Base-by-base conservation (phyloP, 495 filamentous ascomycete species). In the Xylaria acuta region DNA sequence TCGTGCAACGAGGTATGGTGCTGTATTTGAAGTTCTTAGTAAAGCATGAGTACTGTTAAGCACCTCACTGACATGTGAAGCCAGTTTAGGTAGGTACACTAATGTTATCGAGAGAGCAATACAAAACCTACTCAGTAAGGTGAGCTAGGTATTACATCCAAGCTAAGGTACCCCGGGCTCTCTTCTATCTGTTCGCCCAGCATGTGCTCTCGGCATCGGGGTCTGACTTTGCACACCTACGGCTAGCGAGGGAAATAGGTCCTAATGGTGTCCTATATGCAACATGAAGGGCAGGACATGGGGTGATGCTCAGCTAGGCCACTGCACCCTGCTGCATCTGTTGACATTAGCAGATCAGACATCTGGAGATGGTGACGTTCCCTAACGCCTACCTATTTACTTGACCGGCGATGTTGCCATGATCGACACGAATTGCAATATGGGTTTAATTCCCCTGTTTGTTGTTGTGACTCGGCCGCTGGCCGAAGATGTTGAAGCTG, bases 381-480 rank as follows among this genome's bases (percentile, higher is more conserved):
- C n/a, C 7, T 9, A 54, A 54, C 25, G 22, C 12, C n/a, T 64
- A 43, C 14, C 51, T 32, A 27, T 5, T 25, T 30, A 36, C 63
- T 49, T 41, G 22, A 47, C 43, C 12, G 30, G 51, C 9, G 2
- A 49, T 65, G 63, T 65, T 65, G 27, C 20, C 45, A 49, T 66
- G 22, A 30, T 66, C 22, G 64, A 25, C 43, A 30, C 32, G 22
- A 38, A 51, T 51, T 51, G 45, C 64, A 66, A 51, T 43, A 66
- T 20, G 22, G 41, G 27, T 38, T 53, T 16, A 38, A 53, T 38
- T 45, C 32, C 41, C 27, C 20, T 30, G 14, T 7, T 2, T 38
- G 22, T 12, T 45, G 14, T 47, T 16, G 16, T 25, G 41, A 47
- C 40, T 32, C 18, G 62, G 3, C 41, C 27, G 38, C 58, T 40